A percentile compares a stretch with the other conserved stretches of the same genome.
Evolutionary conservation across 2,329 filamentous ascomycete species (phyloP).

Genomic region (Fusarium sacchari): DNA sequence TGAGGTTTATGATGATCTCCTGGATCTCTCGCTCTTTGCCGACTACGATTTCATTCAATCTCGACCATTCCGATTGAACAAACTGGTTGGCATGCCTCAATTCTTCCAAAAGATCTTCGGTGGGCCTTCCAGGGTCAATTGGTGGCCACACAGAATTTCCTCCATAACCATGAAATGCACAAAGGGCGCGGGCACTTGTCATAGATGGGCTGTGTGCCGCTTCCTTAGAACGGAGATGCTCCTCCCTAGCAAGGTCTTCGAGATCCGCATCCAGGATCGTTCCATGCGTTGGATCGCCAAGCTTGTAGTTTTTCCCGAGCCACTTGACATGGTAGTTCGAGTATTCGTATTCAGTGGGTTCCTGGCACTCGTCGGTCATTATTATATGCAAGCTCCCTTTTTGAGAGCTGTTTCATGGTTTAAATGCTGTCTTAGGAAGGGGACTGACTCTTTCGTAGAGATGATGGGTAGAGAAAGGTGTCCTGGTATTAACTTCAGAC

Average conservation of each 20-base stretch:
- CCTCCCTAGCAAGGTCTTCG: not conserved
- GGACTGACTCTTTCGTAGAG: not conserved
- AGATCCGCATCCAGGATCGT: not conserved
- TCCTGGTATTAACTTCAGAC: not conserved
- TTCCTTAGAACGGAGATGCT: not conserved
- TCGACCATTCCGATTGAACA: slow-evolving; percentile 1
- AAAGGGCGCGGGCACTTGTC: not conserved
- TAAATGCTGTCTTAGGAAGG: not conserved
- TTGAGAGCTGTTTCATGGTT: not conserved
- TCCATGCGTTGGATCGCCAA: not conserved
- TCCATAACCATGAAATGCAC: slow-evolving; percentile 2
- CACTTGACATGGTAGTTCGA: not conserved
- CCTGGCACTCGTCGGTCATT: not conserved
- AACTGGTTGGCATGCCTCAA: not conserved
- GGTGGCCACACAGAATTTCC: slow-evolving; percentile 25
- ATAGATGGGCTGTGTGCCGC: not conserved
- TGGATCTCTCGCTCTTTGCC: slow-evolving; percentile 21
- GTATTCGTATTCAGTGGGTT: not conserved
- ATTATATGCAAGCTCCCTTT: not conserved
- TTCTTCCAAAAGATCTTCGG: not conserved
- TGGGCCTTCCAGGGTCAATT: slow-evolving; percentile 12
- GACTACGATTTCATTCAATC: slow-evolving; percentile 6
- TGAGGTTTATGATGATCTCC: slow-evolving; percentile 12
- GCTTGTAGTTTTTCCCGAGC: not conserved
- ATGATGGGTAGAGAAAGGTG: not conserved